Percentiles rank a stretch among this genome's conserved stretches.
These are phyloP conservation scores for Nakazawaea peltata DNA, from an alignment of 805 yeast genomes.

Conservation along the genomic window DNA sequence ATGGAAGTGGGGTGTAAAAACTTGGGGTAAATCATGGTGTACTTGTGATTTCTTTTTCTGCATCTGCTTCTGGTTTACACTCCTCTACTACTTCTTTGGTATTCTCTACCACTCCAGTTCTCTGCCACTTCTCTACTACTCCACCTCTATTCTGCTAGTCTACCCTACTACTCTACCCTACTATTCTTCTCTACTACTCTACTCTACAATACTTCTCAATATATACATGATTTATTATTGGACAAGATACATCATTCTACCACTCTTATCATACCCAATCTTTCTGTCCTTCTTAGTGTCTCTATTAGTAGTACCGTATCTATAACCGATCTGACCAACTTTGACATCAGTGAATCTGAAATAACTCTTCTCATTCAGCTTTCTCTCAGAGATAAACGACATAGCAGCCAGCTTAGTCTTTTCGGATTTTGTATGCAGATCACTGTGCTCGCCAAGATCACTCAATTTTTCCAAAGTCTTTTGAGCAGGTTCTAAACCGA, in stretches of 20 bases:
- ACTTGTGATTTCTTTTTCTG: too few species aligned
- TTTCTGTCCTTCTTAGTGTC: constrained; percentile 83
- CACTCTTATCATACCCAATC: constrained; percentile 61
- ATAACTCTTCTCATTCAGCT: constrained; percentile 42
- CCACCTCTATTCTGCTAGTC: too few species aligned
- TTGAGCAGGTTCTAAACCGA: constrained; percentile 83
- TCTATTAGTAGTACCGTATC: constrained; percentile 87
- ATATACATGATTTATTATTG: constrained; percentile 11
- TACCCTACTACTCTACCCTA: too few species aligned
- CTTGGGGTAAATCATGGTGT: too few species aligned
- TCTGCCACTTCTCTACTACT: too few species aligned
- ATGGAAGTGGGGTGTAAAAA: too few species aligned
- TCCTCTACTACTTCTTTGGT: too few species aligned
- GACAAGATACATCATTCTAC: constrained; percentile 37
- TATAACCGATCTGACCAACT: constrained; percentile 77
- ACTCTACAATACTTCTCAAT: too few species aligned
- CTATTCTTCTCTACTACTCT: too few species aligned
- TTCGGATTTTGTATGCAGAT: constrained; percentile 19
- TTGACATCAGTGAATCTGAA: constrained; percentile 72
- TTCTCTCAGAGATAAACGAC: constrained; percentile 37
- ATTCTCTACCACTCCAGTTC: too few species aligned
- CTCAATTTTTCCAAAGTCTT: constrained; percentile 65
- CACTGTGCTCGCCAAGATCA: constrained; percentile 45
- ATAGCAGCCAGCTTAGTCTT: constrained; percentile 18
- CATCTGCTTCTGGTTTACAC: too few species aligned